Evolutionary conservation across 257 asterid species (phyloP).

Genomic region (Echites panduratus): DNA sequence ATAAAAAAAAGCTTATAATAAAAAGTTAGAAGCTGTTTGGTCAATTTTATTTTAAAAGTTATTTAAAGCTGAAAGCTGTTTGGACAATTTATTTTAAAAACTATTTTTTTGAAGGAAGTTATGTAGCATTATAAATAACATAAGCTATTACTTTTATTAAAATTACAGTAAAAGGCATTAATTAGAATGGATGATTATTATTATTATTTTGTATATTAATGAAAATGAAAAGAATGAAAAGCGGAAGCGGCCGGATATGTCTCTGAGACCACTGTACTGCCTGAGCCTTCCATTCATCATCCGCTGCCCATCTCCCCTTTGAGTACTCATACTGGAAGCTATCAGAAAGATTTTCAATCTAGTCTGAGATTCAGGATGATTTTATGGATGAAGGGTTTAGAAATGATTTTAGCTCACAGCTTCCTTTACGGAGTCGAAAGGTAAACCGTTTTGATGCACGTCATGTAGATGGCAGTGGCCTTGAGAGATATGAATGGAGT

Average conservation of each 20-base stretch:
- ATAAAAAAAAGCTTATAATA: too few relatives aligned
- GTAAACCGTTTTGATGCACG: conserved; percentile 4
- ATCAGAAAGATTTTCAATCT: conserved; percentile 14
- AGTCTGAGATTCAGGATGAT: conserved; percentile 29
- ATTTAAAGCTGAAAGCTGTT: too few relatives aligned
- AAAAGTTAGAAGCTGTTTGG: too few relatives aligned
- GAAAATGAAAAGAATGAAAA: too few relatives aligned
- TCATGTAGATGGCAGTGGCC: conserved; percentile 5
- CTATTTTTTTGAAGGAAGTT: too few relatives aligned
- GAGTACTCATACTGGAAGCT: conserved; percentile 8
- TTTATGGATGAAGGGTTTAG: conserved; percentile 12
- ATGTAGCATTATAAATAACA: too few relatives aligned
- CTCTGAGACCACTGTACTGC: conserved; percentile 10
- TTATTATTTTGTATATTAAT: too few relatives aligned
- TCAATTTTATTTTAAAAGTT: too few relatives aligned
- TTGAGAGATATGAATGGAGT: conserved; percentile 7
- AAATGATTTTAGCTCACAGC: conserved; percentile 9
- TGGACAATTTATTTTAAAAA: too few relatives aligned
- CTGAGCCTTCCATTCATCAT: conserved; percentile 8
- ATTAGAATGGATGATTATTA: too few relatives aligned
- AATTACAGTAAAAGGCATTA: too few relatives aligned
- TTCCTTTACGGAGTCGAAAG: conserved; percentile 16
- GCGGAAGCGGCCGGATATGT: conserved; percentile 15
- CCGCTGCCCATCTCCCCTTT: conserved; percentile 12
- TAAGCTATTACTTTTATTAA: too few relatives aligned